Base-by-base conservation (phyloP, 1,284 basidiomycete species). In the Irpex rosettiformis region DNA sequence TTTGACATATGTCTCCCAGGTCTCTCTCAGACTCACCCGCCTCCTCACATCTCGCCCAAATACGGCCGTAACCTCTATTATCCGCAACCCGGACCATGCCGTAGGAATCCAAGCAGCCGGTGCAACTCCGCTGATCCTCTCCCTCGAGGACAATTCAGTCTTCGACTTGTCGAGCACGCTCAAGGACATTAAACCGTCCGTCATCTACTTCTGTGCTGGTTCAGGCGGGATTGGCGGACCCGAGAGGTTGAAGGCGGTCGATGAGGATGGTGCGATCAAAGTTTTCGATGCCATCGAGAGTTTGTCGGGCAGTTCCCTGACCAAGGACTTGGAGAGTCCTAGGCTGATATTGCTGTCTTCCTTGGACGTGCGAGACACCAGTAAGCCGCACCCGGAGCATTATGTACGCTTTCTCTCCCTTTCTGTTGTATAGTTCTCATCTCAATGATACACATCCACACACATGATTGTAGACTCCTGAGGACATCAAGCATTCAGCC, bases 211-310 rank as follows among this genome's bases (percentile, higher is more conserved):
- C 67, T 74, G 80, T 21, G 86, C 86, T 1, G 89, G 89, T 1
- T 85, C 88, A 0, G 88, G 87, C 0, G 86, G 85, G 0, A 86
- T 86, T 65, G 88, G 85, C 64, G 77, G 82, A 0, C 72, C 77
- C 10, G 85, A 88, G 60, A 72, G 88, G 30, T 88, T 84, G 1
- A 81, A 80, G 63, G 77, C 76, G n/a, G 88, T 91, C 4, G 90
- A 92, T 69, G 84, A 85, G 65, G 80, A 85, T 53, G 89, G 86
- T 1, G 87, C 88, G 0, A 65, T 90, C 56, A 90, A 89, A 70
- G 81, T 88, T 0, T 90, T 85, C 66, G 86, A 90, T 65, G 89
- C 87, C 0, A 77, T 91, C 60, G 33, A 37, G 16, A 16, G 33
- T 37, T 16, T n/a, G n/a, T 37, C 33, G 33, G 33, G 16, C n/a